These are phyloP conservation scores for Neoboletus brunneissimus DNA, from an alignment of 768 basidiomycete species.

Conservation along the genomic window DNA sequence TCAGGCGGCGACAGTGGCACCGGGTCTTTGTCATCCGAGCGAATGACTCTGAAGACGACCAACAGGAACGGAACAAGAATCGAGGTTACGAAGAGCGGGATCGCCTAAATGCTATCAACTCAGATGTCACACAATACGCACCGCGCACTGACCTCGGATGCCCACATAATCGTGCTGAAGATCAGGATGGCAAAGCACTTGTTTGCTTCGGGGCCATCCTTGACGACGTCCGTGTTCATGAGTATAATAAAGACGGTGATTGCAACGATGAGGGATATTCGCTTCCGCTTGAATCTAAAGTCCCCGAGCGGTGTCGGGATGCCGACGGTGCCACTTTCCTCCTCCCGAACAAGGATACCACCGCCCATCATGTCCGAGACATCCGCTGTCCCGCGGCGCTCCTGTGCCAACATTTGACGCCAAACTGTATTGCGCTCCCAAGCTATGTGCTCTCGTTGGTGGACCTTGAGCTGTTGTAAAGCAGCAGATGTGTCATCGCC, in stretches of 20 bases:
- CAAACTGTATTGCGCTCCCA: slow-evolving; percentile 98
- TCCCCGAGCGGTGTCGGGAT: slow-evolving; percentile 66
- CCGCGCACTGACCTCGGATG: slow-evolving; percentile 70
- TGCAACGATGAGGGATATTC: slow-evolving; percentile 56
- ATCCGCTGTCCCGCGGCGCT: slow-evolving; percentile 54
- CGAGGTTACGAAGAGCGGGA: slow-evolving; percentile 97
- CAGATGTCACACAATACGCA: background rate
- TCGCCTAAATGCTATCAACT: slow-evolving; percentile 56
- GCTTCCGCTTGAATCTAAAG: slow-evolving; percentile 63
- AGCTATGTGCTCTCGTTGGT: slow-evolving; percentile 90
- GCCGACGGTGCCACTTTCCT: slow-evolving; percentile 35
- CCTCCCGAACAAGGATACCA: slow-evolving; percentile 43
- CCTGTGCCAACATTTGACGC: slow-evolving; percentile 89
- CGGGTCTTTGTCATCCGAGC: slow-evolving; percentile 45
- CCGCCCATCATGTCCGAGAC: slow-evolving; percentile 40
- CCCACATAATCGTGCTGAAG: slow-evolving; percentile 94
- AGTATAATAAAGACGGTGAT: slow-evolving; percentile 56
- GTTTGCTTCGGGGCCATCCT: slow-evolving; percentile 66
- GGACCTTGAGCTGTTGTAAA: slow-evolving; percentile 76
- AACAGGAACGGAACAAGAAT: slow-evolving; percentile 84
- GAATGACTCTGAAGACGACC: slow-evolving; percentile 79
- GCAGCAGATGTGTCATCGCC: slow-evolving; percentile 66
- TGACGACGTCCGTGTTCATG: slow-evolving; percentile 56
- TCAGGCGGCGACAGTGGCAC: slow-evolving; percentile 52
- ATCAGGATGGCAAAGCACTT: slow-evolving; percentile 86